Conservation (phyloP, 345 rosid species). For the Corymbia maculata region DNA sequence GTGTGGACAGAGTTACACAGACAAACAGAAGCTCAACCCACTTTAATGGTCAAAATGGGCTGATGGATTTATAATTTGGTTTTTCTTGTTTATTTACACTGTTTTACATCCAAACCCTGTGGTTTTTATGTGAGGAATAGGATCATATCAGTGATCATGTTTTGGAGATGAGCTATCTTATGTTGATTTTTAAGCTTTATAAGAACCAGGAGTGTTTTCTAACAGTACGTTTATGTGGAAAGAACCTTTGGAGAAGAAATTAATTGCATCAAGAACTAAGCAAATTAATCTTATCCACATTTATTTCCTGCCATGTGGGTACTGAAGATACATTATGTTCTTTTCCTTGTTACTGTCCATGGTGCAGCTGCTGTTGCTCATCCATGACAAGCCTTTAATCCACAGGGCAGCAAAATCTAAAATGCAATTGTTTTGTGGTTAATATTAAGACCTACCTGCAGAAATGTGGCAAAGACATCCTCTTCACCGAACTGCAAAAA, state of each 20-base stretch:
- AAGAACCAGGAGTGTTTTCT: background rate
- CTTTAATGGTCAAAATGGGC: background rate
- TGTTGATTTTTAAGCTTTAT: background rate
- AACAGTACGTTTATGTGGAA: background rate
- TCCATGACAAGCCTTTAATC: background rate
- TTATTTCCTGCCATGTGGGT: background rate
- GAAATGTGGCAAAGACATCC: conserved; percentile 70
- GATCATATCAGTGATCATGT: background rate
- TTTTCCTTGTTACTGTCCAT: background rate
- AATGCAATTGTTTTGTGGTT: background rate
- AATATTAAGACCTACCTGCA: conserved; percentile 40
- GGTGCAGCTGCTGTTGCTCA: background rate
- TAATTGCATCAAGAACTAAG: background rate
- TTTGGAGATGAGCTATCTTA: background rate
- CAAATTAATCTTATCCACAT: background rate
- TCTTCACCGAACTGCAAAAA: conserved; percentile 54
- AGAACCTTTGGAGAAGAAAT: background rate
- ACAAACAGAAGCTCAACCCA: background rate
- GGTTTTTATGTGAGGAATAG: background rate
- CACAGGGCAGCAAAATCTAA: background rate
- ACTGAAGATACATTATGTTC: background rate
- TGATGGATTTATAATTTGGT: background rate
- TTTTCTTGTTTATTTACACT: background rate
- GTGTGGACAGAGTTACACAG: background rate
- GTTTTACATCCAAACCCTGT: background rate